A percentile compares a stretch with the other conserved stretches of the same genome.
These are phyloP conservation scores for Voacanga thouarsii DNA, from an alignment of 257 asterid species.

Conservation along the genomic window DNA sequence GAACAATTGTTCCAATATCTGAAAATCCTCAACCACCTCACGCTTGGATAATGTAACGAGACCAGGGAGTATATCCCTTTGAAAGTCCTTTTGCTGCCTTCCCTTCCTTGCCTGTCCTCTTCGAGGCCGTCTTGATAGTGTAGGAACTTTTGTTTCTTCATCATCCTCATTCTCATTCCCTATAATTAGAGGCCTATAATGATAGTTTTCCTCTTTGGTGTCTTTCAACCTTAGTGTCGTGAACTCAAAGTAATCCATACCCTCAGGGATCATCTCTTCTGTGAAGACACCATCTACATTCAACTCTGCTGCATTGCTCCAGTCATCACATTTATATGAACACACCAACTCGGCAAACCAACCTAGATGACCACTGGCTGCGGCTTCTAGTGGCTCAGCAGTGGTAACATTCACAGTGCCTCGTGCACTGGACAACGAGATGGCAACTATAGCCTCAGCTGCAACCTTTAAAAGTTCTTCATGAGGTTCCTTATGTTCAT, in stretches of 20 bases:
- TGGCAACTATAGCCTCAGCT: slow-evolving; percentile 64
- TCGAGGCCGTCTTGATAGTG: slow-evolving; percentile 32
- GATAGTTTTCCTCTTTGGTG: slow-evolving; percentile 32
- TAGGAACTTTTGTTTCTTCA: slow-evolving; percentile 23
- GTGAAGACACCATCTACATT: slow-evolving; percentile 3
- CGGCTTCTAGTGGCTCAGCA: slow-evolving; percentile 15
- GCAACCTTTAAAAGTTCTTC: slow-evolving; percentile 50
- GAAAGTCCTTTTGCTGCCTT: slow-evolving; percentile 56
- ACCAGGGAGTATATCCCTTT: slow-evolving; percentile 67
- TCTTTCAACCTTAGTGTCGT: slow-evolving; percentile 63
- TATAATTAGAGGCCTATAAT: slow-evolving; percentile 13
- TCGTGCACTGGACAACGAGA: slow-evolving; percentile 30
- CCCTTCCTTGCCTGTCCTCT: slow-evolving; percentile 53
- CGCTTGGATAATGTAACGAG: slow-evolving; percentile 54
- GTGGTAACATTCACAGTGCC: slow-evolving; percentile 7
- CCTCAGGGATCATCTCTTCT: slow-evolving; percentile 38
- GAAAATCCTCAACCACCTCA: slow-evolving; percentile 68
- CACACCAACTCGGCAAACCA: slow-evolving; percentile 57
- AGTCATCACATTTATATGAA: slow-evolving; percentile 22
- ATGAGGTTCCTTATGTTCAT: slow-evolving; percentile 9
- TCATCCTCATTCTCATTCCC: slow-evolving; percentile 17
- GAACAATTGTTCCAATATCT: slow-evolving; percentile 52
- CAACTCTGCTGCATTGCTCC: not conserved
- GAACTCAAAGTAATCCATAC: slow-evolving; percentile 60
- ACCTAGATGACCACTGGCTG: slow-evolving; percentile 31